These are phyloP conservation scores for Peterozyma xylosa DNA, from an alignment of 805 yeast species.

Conservation along the genomic window DNA sequence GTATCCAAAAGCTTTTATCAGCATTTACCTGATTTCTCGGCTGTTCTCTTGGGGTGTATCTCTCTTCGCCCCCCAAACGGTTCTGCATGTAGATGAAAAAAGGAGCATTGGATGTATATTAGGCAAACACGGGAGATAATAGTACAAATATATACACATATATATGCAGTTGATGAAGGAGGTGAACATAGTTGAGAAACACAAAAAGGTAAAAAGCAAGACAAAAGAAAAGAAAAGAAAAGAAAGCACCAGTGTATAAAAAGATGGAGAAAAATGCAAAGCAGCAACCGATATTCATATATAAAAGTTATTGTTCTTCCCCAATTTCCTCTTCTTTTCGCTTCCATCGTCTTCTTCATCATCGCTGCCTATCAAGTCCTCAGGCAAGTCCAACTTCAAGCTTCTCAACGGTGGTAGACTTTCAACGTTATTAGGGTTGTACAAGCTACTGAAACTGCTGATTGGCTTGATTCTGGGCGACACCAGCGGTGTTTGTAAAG, in stretches of 20 bases:
- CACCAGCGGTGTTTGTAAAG: constrained; percentile 27
- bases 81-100: too few relatives aligned
- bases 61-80: too few relatives aligned
- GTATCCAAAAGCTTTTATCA: too few relatives aligned
- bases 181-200: too few relatives aligned
- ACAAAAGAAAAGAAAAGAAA: too few relatives aligned
- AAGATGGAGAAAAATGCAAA: not conserved
- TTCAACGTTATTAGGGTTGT: constrained; percentile 9
- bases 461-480: constrained; percentile 20
- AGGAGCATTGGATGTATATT: too few relatives aligned
- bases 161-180: too few relatives aligned
- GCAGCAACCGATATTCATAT: not conserved
- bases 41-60: too few relatives aligned
- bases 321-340: constrained; percentile 1
- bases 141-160: too few relatives aligned
- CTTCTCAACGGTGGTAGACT: constrained; percentile 42
- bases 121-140: too few relatives aligned
- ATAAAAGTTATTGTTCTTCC: constrained; percentile 3
- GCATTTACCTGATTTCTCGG: too few relatives aligned
- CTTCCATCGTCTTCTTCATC: constrained; percentile 6
- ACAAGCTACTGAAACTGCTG: constrained; percentile 10
- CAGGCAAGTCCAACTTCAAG: constrained; percentile 42
- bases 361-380: constrained; percentile 18
- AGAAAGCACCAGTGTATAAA: not conserved
- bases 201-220: too few relatives aligned